phyloP scores from a whole-genome alignment of 2,329 filamentous ascomycete species.

The Chaetomiaceae sp. region DNA sequence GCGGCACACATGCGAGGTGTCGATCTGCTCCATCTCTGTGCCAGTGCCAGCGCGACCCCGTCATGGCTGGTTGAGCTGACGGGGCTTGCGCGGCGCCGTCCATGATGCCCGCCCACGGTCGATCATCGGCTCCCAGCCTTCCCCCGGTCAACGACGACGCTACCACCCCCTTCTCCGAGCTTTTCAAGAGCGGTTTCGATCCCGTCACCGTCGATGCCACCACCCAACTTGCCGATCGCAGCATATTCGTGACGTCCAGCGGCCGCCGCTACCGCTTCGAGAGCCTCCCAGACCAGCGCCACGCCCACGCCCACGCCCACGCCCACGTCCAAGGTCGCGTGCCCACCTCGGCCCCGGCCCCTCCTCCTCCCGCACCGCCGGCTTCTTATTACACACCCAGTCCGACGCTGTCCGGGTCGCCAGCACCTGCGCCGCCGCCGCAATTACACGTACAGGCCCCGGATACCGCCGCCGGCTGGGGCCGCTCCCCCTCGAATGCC shows the following conservation, averaged over 20 bases:
- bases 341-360: not conserved
- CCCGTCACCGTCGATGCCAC: slow-evolving; percentile 26
- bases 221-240: slow-evolving; percentile 25
- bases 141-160: slow-evolving; percentile 26
- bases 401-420: not conserved
- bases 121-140: slow-evolving; percentile 23
- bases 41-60: slow-evolving; percentile 17
- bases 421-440: not conserved
- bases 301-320: too few relatives aligned
- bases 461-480: slow-evolving; percentile 13
- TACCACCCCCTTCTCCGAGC: slow-evolving; percentile 26
- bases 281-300: slow-evolving; percentile 20
- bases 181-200: slow-evolving; percentile 27
- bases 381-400: not conserved
- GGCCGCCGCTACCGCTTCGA: slow-evolving; percentile 28
- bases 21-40: slow-evolving; percentile 13
- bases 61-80: slow-evolving; percentile 26
- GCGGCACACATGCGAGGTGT: slow-evolving; percentile 18
- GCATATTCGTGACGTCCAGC: slow-evolving; percentile 26
- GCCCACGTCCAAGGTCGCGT: not conserved
- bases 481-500: slow-evolving; percentile 20
- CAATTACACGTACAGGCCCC: not conserved
- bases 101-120: slow-evolving; percentile 26
- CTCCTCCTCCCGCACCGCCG: not conserved
- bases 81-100: slow-evolving; percentile 24